Base-by-base conservation (phyloP, 176 grass and related monocot genomes). In the Ensete ventricosum region DNA sequence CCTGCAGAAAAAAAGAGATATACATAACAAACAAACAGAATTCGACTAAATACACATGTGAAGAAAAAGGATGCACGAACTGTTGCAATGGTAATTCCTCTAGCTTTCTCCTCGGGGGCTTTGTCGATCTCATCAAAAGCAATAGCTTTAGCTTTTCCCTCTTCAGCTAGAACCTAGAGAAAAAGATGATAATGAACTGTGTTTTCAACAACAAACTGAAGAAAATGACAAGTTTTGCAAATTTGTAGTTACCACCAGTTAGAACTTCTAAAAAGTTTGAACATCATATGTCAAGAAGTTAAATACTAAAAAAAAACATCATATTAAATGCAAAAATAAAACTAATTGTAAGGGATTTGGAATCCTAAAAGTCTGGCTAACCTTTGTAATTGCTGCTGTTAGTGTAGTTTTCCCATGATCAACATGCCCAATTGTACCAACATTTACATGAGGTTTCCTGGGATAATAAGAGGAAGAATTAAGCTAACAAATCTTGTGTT, bases 111-210 rank as follows among this genome's bases (percentile, higher is more conserved):
- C 76, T 99, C 95, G 0, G 90, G 88, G 17, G 95, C 90, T 84
- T 99, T 94, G 84, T 99, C 95, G 2, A 99, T 99, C 80, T 99
- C 90, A 71, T 99, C 95, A 67, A 99, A 99, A 71, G 95, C 95
- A 62, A 99, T 74, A 0, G 90, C 91, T 69, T 99, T 94, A 52
- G 95, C 95, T 16, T 87, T 91, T 66, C 95, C 90, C 2, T 92
- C 83, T 29, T 94, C 90, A 0, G 91, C 60, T 11, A 99, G 78
- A 67, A 99, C 95, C 95, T 99, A 64, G 20, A 76, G 1, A 11
- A 14, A 69, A 23, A n/a, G 78, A 64, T 1, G 58, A 54, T 34
- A 77, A 1, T 12, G 1, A 69, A 71, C 12, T 50, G 14, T 53
- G 2, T 53, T 43, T 13, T 78, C 58, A 69, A 16, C 21, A 14